phyloP scores from a whole-genome alignment of 495 filamentous ascomycete genomes.

The Neurospora tetrasperma region DNA sequence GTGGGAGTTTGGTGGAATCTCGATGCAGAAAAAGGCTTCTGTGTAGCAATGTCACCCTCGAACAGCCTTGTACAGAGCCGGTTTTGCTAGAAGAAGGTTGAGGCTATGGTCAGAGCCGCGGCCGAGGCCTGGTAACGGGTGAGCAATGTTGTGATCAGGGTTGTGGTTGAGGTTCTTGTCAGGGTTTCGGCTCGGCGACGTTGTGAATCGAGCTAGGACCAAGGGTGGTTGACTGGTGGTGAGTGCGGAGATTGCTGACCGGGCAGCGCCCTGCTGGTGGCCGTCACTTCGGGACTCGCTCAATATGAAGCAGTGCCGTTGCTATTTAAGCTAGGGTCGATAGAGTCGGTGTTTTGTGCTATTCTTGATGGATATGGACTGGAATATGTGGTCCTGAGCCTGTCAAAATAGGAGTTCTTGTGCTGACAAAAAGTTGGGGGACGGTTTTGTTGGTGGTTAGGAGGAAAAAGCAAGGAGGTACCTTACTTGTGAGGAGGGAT shows the following conservation, averaged over 20 bases:
- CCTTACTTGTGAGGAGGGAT: not conserved
- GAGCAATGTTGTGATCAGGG: conserved; percentile 74
- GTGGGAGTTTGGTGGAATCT: not conserved
- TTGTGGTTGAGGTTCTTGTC: conserved; percentile 47
- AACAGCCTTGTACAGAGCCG: not conserved
- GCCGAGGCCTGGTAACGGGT: conserved; percentile 11
- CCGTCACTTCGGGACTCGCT: conserved; percentile 33
- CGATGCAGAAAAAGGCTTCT: not conserved
- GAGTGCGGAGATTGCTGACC: conserved; percentile 44
- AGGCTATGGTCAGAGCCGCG: no score
- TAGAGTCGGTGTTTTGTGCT: conserved; percentile 14
- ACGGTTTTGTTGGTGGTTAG: not conserved
- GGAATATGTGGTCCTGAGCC: not conserved
- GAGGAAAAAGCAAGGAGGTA: not conserved
- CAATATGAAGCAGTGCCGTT: conserved; percentile 16
- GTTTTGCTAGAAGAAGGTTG: no score
- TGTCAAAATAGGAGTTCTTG: not conserved
- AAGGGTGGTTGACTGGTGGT: conserved; percentile 23
- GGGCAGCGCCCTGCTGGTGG: conserved; percentile 28
- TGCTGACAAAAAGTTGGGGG: not conserved
- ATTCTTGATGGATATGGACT: conserved; percentile 10
- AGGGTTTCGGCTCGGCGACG: conserved; percentile 14
- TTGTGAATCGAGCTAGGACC: conserved; percentile 14
- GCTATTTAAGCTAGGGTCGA: conserved; percentile 20
- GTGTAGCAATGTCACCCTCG: not conserved